phyloP scores from a whole-genome alignment of 2,329 filamentous ascomycete species.

The Fusarium aywerte region DNA sequence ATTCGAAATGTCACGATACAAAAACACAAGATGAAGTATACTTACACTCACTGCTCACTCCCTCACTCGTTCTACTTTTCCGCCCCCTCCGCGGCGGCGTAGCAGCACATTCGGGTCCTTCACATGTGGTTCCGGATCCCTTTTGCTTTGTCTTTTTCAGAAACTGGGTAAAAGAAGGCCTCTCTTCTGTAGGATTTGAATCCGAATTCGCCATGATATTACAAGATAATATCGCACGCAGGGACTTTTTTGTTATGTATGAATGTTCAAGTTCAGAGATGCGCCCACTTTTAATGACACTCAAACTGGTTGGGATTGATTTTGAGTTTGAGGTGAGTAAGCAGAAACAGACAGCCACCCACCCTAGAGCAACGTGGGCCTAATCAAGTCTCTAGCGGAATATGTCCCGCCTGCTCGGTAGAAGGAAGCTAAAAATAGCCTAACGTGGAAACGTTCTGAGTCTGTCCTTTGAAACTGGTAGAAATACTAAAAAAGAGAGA shows the following conservation, averaged over 20 bases:
- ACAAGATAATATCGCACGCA: background rate
- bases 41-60: conserved; percentile 44
- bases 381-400: conserved; percentile 16
- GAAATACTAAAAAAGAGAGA: too few species aligned
- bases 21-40: conserved; percentile 6
- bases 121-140: conserved; percentile 7
- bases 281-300: conserved; percentile 28
- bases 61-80: conserved; percentile 12
- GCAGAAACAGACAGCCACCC: too few species aligned
- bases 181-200: conserved; percentile 12
- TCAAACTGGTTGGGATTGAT: conserved; percentile 15
- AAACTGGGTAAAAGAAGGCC: conserved; percentile 61
- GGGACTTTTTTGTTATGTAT: conserved; percentile 5
- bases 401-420: background rate
- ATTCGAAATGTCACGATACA: background rate
- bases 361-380: background rate
- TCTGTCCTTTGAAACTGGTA: too few species aligned
- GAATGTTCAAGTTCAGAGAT: conserved; percentile 16
- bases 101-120: conserved; percentile 21
- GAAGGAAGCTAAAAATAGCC: conserved; percentile 18
- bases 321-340: conserved; percentile 28
- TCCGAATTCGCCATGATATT: conserved; percentile 17
- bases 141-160: conserved; percentile 58
- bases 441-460: background rate
- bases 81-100: conserved; percentile 15